Evolutionary conservation across 352 stramenopile genomes (phyloP).

Genomic region (Phytophthora pini): DNA sequence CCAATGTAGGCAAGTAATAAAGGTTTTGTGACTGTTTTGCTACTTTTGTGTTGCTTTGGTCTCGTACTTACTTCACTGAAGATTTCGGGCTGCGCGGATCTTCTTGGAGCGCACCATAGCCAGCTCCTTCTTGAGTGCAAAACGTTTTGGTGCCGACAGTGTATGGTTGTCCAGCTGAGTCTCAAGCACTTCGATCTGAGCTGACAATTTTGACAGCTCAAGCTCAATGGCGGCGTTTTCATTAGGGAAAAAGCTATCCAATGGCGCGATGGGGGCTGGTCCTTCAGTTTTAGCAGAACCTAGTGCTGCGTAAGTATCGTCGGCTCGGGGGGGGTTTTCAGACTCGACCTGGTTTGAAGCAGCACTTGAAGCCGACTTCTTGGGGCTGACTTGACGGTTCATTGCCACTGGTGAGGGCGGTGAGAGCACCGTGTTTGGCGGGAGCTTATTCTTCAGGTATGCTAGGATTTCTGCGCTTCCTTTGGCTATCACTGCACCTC

Average conservation of each 20-base stretch:
- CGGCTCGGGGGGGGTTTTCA: slow-evolving; percentile 1
- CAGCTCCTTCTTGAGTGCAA: slow-evolving; percentile 85
- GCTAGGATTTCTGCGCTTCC: slow-evolving; percentile 73
- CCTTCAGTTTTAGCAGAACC: slow-evolving; percentile 7
- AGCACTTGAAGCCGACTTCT: slow-evolving; percentile 11
- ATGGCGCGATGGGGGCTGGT: slow-evolving; percentile 23
- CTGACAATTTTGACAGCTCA: slow-evolving; percentile 35
- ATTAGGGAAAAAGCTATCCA: slow-evolving; percentile 11
- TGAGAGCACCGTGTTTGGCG: slow-evolving; percentile 41
- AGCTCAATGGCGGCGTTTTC: slow-evolving; percentile 22
- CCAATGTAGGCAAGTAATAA: slow-evolving; percentile 45
- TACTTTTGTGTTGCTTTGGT: slow-evolving; percentile 2
- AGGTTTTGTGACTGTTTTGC: slow-evolving; percentile 34
- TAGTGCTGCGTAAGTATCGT: slow-evolving; percentile 24
- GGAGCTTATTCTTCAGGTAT: slow-evolving; percentile 86
- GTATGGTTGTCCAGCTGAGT: slow-evolving; percentile 65
- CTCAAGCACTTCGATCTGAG: slow-evolving; percentile 64
- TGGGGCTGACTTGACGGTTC: slow-evolving; percentile 8
- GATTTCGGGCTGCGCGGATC: slow-evolving; percentile 59
- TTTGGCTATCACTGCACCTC: slow-evolving; percentile 74
- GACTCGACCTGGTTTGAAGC: slow-evolving; percentile 6
- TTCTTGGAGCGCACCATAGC: slow-evolving; percentile 69
- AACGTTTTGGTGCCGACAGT: slow-evolving; percentile 76
- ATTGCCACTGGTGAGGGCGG: slow-evolving; percentile 26
- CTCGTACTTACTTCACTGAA: slow-evolving; percentile 20